phyloP scores from a whole-genome alignment of 1,284 basidiomycete species.

The Coniophora puteana region DNA sequence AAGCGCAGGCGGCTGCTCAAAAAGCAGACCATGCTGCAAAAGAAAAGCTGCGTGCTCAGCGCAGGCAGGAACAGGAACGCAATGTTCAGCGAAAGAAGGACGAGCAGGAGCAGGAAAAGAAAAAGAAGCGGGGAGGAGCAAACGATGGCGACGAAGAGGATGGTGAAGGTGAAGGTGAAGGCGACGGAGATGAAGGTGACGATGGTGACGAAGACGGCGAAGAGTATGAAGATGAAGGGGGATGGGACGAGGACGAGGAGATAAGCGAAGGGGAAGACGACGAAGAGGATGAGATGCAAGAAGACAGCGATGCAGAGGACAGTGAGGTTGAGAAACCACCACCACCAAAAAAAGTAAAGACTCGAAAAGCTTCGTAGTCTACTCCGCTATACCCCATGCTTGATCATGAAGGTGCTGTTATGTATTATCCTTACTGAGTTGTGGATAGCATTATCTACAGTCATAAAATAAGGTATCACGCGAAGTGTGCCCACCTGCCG shows the following conservation, averaged over 20 bases:
- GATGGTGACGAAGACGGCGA: constrained; percentile 39
- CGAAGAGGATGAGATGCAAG: constrained; percentile 36
- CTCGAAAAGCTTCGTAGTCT: constrained; percentile 34
- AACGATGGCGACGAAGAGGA: constrained; percentile 36
- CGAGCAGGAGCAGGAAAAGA: constrained; percentile 32
- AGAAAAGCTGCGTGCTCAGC: constrained; percentile 68
- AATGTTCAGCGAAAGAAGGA: constrained; percentile 83
- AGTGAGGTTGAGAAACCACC: constrained; percentile 24
- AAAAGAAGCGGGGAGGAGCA: constrained; percentile 31
- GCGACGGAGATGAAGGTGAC: constrained; percentile 35
- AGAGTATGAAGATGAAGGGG: constrained; percentile 42
- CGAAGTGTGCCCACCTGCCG: too few species aligned
- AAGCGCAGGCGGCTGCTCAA: constrained; percentile 62
- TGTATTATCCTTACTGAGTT: too few species aligned
- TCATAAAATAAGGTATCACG: constrained; percentile 12
- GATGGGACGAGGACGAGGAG: constrained; percentile 64
- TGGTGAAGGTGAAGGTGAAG: constrained; percentile 27
- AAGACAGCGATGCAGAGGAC: constrained; percentile 39
- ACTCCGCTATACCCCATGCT: too few species aligned
- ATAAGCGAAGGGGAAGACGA: constrained; percentile 56
- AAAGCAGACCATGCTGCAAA: constrained; percentile 75
- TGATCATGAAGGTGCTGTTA: too few species aligned
- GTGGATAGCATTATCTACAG: too few species aligned
- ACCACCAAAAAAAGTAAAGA: constrained; percentile 35
- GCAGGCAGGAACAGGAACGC: constrained; percentile 83